Evolutionary conservation across 257 asterid species (phyloP), one percentile per base, ranked within the genome.

Genomic region (Solanum dulcamara): DNA sequence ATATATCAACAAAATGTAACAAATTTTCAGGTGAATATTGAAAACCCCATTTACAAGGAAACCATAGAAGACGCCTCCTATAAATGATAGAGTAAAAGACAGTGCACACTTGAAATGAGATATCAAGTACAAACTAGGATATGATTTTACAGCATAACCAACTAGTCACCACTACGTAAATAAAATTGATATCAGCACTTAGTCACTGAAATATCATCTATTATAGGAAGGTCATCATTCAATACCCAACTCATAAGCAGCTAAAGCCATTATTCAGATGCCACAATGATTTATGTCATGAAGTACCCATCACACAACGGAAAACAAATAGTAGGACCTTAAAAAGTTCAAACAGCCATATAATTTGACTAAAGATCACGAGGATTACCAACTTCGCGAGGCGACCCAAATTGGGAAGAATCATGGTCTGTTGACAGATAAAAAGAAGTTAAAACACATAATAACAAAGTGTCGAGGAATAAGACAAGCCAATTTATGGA

Each of bases 351-450:
- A 55, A 37, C 30, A 40, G 37, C 6, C 14, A 84, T 35, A 11
- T 46, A 28, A 30, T 46, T 48, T 48, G 86, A 83, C 26, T 38
- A 87, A 86, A 89, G 89, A 72, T 86, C 32, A 13, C 80, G 85
- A 87, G 83, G 62, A 80, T 90, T 95, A 96, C 99, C 99, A 96
- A 83, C 88, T 96, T 96, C 80, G 98, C 97, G 66, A 96, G 94
- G 85, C 96, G 97, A 84, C 98, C 95, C 93, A 96, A 88, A 92
- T 92, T 96, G 42, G 99, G 98, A 70, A 96, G 96, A 88, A 95
- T 89, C 97, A 94, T 93, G 85, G 97, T 93, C 99, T 96, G 98
- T 86, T 51, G 72, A 83, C 84, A 92, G 62, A 89, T 81, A 57
- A 87, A 85, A 87, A 53, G 81, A 86, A 81, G 88, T 89, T 70